Conservation (phyloP, 1,139 yeast genomes). For the Yamadazyma oceani region DNA sequence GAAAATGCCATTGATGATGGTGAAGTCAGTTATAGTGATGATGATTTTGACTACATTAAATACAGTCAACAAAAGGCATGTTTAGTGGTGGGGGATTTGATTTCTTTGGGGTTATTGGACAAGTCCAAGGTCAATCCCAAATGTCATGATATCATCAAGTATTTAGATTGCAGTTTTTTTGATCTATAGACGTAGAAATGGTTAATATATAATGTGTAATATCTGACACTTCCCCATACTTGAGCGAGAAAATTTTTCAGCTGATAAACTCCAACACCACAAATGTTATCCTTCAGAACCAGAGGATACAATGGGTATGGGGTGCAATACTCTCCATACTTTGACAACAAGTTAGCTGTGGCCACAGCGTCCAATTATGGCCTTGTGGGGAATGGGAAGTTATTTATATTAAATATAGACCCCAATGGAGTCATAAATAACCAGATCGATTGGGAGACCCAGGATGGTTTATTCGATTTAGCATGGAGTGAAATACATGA, state of each 20-base stretch:
- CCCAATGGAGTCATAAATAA: conserved; percentile 60
- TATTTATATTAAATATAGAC: conserved; percentile 66
- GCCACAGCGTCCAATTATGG: conserved; percentile 94
- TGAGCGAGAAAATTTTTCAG: too few relatives aligned
- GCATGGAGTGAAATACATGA: conserved; percentile 92
- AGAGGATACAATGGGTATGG: conserved; percentile 85
- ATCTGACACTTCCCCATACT: too few relatives aligned
- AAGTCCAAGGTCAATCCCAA: conserved; percentile 30
- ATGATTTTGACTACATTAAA: conserved; percentile 74
- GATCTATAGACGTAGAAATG: conserved; percentile 17
- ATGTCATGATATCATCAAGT: conserved; percentile 32
- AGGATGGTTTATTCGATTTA: conserved; percentile 86
- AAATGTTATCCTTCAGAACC: conserved; percentile 75
- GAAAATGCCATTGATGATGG: conserved; percentile 30
- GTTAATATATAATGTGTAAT: background rate
- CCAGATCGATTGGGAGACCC: conserved; percentile 75
- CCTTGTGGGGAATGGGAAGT: conserved; percentile 87
- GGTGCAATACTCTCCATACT: conserved; percentile 87
- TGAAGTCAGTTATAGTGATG: conserved; percentile 49
- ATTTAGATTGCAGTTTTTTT: conserved; percentile 37
- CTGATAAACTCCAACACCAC: too few relatives aligned
- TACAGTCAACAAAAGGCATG: conserved; percentile 77
- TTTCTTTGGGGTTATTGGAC: conserved; percentile 56
- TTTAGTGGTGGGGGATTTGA: conserved; percentile 72
- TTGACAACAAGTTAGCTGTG: conserved; percentile 85